phyloP scores from a whole-genome alignment of 1,284 basidiomycete genomes.

The Mycena sp. region DNA sequence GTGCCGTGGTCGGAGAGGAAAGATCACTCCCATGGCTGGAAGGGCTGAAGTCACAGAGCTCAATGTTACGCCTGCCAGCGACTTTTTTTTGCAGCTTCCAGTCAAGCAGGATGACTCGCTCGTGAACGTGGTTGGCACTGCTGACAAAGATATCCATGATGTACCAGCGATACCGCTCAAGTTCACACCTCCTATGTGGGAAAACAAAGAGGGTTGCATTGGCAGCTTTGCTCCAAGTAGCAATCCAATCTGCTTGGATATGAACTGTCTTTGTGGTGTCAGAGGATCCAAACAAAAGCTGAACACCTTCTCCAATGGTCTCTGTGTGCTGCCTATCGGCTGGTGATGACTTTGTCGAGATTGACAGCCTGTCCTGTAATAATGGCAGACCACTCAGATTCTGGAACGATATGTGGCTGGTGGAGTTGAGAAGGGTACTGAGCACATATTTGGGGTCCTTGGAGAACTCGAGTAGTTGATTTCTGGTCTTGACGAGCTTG shows the following conservation, averaged over 20 bases:
- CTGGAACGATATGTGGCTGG: too few species aligned
- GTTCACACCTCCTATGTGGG: slow-evolving; percentile 38
- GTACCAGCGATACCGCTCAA: slow-evolving; percentile 35
- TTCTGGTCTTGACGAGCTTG: too few species aligned
- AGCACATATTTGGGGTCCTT: slow-evolving; percentile 1
- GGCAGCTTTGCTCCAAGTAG: slow-evolving; percentile 32
- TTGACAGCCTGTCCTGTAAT: too few species aligned
- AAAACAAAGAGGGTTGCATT: slow-evolving; percentile 38
- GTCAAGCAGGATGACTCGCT: slow-evolving; percentile 41
- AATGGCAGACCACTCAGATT: too few species aligned
- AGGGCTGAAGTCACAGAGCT: slow-evolving; percentile 34
- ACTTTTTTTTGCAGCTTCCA: slow-evolving; percentile 35
- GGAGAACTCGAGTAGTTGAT: not conserved
- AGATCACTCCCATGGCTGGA: slow-evolving; percentile 23
- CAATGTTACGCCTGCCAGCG: slow-evolving; percentile 25
- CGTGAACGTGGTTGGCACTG: slow-evolving; percentile 10
- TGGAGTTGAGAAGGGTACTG: slow-evolving; percentile 13
- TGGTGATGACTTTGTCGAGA: too few species aligned
- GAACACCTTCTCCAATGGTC: slow-evolving; percentile 14
- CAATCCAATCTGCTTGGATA: slow-evolving; percentile 40
- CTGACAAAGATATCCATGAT: slow-evolving; percentile 39
- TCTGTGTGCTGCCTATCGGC: too few species aligned
- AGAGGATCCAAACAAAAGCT: slow-evolving; percentile 29
- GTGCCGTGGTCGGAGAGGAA: slow-evolving; percentile 33
- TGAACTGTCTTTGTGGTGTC: slow-evolving; percentile 32